Conservation (phyloP, 2,329 filamentous ascomycete species). For the Colletotrichum kahawae region DNA sequence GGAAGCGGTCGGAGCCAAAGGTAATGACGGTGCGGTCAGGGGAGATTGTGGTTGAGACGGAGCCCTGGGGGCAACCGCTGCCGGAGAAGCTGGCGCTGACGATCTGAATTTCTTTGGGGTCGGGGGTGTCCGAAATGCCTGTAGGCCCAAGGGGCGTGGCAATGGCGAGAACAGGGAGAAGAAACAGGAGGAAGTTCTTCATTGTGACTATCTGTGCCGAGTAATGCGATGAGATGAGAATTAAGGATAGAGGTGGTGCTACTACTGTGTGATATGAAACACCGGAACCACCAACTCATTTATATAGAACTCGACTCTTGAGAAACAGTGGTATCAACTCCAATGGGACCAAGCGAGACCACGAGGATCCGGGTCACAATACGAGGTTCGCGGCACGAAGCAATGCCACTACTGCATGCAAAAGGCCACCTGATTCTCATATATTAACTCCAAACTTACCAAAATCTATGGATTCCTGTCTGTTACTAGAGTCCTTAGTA, state of each 20-base stretch:
- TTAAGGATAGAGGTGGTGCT: neutral
- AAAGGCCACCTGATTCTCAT: neutral
- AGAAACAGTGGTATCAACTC: neutral
- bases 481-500: neutral
- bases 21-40: conserved; percentile 50
- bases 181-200: conserved; percentile 37
- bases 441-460: neutral
- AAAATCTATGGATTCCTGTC: neutral
- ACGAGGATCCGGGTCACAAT: neutral
- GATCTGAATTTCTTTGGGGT: conserved; percentile 46
- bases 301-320: neutral
- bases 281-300: neutral
- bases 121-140: conserved; percentile 37
- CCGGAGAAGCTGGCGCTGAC: conserved; percentile 44
- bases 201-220: conserved; percentile 33
- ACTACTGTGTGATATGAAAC: neutral
- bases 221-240: neutral
- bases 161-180: conserved; percentile 40
- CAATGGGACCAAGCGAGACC: neutral
- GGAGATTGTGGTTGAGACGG: conserved; percentile 46
- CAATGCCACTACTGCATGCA: neutral
- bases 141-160: conserved; percentile 38
- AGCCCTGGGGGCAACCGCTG: conserved; percentile 49
- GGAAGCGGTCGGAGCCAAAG: conserved; percentile 51
- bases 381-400: neutral